These are phyloP conservation scores for Annona squamosa DNA, from an alignment of 164 flowering plant species.

Conservation along the genomic window DNA sequence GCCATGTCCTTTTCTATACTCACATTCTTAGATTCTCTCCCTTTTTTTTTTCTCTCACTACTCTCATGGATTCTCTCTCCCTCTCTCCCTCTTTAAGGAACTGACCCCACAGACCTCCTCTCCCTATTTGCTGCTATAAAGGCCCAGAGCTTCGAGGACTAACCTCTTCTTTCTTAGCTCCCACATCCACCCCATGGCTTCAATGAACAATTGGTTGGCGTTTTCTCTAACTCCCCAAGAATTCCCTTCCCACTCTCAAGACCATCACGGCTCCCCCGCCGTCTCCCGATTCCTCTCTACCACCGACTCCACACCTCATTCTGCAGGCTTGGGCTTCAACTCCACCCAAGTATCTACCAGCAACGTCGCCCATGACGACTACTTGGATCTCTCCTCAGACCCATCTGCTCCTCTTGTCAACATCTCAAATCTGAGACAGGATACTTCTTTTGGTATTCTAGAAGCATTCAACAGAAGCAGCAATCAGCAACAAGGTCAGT, in stretches of 20 bases:
- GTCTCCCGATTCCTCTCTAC: constrained; percentile 13
- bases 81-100: constrained; percentile 29
- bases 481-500: constrained; percentile 48
- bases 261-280: constrained; percentile 25
- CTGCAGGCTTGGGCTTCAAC: constrained; percentile 28
- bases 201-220: constrained; percentile 87
- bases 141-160: neutral
- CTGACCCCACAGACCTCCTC: constrained; percentile 7
- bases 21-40: neutral
- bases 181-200: constrained; percentile 29
- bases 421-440: constrained; percentile 24
- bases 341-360: constrained; percentile 44
- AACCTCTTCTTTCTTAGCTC: neutral
- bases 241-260: constrained; percentile 23
- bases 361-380: constrained; percentile 34
- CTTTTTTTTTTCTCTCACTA: constrained; percentile 7
- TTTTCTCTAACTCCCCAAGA: constrained; percentile 83
- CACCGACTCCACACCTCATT: neutral
- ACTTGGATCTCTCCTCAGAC: constrained; percentile 51
- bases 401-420: constrained; percentile 20
- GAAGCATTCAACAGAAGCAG: constrained; percentile 44
- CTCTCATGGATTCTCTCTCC: constrained; percentile 9
- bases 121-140: constrained; percentile 1
- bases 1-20: constrained; percentile 1
- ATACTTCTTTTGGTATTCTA: constrained; percentile 40